Conservation (phyloP, 73 alveolate species). For the Paramecium biaurelia region DNA sequence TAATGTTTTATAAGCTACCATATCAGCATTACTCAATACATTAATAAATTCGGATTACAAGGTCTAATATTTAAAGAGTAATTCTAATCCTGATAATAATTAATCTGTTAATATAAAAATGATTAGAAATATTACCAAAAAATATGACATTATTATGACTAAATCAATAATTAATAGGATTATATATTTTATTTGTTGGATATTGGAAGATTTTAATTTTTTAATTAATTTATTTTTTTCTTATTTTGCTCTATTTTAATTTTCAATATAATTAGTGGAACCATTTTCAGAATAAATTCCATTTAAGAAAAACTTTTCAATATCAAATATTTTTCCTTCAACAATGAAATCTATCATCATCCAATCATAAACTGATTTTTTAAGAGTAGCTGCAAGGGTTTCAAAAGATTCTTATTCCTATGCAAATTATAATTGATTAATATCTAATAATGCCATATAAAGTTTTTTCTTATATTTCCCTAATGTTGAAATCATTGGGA, state of each 20-base stretch:
- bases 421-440: neutral
- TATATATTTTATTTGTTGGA: neutral
- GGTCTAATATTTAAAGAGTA: neutral
- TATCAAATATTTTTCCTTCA: neutral
- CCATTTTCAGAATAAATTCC: neutral
- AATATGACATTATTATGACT: neutral
- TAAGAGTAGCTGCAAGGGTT: neutral
- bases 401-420: neutral
- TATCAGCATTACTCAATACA: neutral
- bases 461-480: neutral
- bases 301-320: neutral
- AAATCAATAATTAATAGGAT: neutral
- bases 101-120: neutral
- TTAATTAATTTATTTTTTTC: neutral
- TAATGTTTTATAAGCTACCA: neutral
- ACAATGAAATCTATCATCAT: slow-evolving; percentile 8
- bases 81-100: neutral
- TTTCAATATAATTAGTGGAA: neutral
- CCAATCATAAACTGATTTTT: slow-evolving; percentile 15
- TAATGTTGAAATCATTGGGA: neutral
- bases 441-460: neutral
- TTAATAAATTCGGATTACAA: neutral
- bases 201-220: neutral
- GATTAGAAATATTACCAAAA: neutral
- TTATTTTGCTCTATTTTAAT: neutral